Evolutionary conservation across 345 rosid species (phyloP).

Genomic region (Isatis tinctoria): DNA sequence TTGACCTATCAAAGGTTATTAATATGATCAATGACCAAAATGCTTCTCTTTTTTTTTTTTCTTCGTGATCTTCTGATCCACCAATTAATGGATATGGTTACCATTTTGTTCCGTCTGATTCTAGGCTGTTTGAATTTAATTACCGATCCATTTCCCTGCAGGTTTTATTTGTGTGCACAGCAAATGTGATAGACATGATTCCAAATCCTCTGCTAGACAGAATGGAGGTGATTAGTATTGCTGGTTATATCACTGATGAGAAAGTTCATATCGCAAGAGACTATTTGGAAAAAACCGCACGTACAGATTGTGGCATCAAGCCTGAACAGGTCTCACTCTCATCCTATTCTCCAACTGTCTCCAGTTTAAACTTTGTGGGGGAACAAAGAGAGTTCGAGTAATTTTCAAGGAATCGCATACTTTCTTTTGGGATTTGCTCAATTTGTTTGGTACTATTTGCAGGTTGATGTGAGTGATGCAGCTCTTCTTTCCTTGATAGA

Average conservation of each 20-base stretch:
- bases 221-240: conserved; percentile 97
- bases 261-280: conserved; percentile 98
- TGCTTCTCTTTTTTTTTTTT: neutral
- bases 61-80: neutral
- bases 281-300: conserved; percentile 82
- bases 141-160: conserved; percentile 33
- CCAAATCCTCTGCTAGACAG: conserved; percentile 98
- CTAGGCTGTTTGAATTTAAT: neutral
- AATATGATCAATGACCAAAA: conserved; percentile 8
- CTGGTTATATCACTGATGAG: conserved; percentile 98
- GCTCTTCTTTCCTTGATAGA: conserved; percentile 88
- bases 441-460: conserved; percentile 22
- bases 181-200: conserved; percentile 91
- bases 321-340: conserved; percentile 71
- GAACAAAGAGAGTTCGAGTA: neutral
- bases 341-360: neutral
- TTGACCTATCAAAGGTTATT: conserved; percentile 89
- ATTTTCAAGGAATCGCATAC: neutral
- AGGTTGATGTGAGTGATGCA: conserved; percentile 92
- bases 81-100: neutral
- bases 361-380: neutral
- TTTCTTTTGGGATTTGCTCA: neutral
- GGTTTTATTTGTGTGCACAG: conserved; percentile 99
- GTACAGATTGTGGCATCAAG: conserved; percentile 87
- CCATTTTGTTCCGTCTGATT: conserved; percentile 6